Percentiles rank a stretch among this genome's conserved stretches.
phyloP scores from a whole-genome alignment of 164 flowering plant genomes.

The Aristolochia californica region DNA sequence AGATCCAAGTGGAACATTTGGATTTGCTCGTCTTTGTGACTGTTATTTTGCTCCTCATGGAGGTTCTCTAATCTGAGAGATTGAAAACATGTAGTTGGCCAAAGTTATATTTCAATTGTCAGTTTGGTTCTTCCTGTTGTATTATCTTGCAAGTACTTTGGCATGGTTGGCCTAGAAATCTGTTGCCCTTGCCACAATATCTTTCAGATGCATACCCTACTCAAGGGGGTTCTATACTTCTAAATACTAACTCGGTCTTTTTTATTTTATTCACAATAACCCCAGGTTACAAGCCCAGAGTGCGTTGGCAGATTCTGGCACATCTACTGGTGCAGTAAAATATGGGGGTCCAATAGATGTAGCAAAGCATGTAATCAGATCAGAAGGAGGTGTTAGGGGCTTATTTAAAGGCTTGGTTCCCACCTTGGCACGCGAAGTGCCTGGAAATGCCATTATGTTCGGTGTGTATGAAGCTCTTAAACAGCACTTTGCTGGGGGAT shows the following conservation, averaged over 20 bases:
- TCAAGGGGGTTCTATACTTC: background rate
- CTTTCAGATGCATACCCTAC: background rate
- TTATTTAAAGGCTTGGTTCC: constrained; percentile 88
- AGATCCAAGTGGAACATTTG: no score
- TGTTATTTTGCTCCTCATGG: background rate
- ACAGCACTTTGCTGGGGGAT: constrained; percentile 73
- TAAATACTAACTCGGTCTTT: background rate
- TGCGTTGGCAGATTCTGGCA: constrained; percentile 42
- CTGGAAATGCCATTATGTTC: constrained; percentile 94
- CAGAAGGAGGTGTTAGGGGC: constrained; percentile 71
- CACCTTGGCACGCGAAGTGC: constrained; percentile 87
- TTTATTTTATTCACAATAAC: background rate
- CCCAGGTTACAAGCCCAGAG: constrained; percentile 94
- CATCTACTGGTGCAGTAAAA: constrained; percentile 43
- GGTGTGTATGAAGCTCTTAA: constrained; percentile 82
- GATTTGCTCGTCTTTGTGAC: no score
- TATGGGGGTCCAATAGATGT: constrained; percentile 96
- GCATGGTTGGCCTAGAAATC: no score
- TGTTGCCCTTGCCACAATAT: no score
- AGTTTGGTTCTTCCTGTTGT: background rate
- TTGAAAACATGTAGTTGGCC: background rate
- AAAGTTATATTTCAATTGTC: no score
- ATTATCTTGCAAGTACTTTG: background rate
- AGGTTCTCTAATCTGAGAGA: background rate
- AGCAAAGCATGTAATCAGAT: constrained; percentile 68